A percentile compares a stretch with the other conserved stretches of the same genome.
These are phyloP conservation scores for Xylariaceae sp. DNA, from an alignment of 2,329 filamentous ascomycete genomes.

Conservation along the genomic window DNA sequence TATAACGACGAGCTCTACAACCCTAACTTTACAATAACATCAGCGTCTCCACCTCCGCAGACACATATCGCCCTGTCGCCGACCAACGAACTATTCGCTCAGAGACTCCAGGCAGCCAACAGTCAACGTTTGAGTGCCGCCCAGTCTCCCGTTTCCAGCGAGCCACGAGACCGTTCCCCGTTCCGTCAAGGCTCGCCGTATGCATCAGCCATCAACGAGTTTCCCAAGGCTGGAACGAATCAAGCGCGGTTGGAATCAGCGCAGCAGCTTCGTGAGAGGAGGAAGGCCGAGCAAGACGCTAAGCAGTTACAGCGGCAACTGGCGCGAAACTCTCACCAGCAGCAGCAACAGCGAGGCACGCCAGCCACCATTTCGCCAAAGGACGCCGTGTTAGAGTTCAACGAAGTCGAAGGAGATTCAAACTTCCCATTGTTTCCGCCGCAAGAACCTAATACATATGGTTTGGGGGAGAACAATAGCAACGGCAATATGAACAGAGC, in stretches of 20 bases:
- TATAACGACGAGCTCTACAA: slow-evolving; percentile 87
- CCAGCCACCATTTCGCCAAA: slow-evolving; percentile 95
- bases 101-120: slow-evolving; percentile 80
- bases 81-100: slow-evolving; percentile 69
- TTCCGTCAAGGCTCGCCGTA: slow-evolving; percentile 76
- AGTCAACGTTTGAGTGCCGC: slow-evolving; percentile 70
- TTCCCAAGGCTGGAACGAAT: slow-evolving; percentile 46
- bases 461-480: slow-evolving; percentile 39
- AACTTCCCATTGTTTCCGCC: slow-evolving; percentile 77
- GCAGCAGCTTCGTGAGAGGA: slow-evolving; percentile 65
- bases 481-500: slow-evolving; percentile 27
- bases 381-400: slow-evolving; percentile 86
- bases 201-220: slow-evolving; percentile 52
- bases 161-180: slow-evolving; percentile 74
- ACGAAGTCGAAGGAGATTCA: slow-evolving; percentile 72
- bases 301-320: slow-evolving; percentile 51
- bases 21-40: slow-evolving; percentile 66
- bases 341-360: slow-evolving; percentile 52
- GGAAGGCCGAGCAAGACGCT: slow-evolving; percentile 65
- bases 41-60: slow-evolving; percentile 57
- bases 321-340: slow-evolving; percentile 44
- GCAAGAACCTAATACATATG: slow-evolving; percentile 53
- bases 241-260: slow-evolving; percentile 58
- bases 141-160: slow-evolving; percentile 55
- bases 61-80: slow-evolving; percentile 56